These are phyloP conservation scores for Rhizopogon vesiculosus DNA, from an alignment of 768 basidiomycete species.

Conservation along the genomic window DNA sequence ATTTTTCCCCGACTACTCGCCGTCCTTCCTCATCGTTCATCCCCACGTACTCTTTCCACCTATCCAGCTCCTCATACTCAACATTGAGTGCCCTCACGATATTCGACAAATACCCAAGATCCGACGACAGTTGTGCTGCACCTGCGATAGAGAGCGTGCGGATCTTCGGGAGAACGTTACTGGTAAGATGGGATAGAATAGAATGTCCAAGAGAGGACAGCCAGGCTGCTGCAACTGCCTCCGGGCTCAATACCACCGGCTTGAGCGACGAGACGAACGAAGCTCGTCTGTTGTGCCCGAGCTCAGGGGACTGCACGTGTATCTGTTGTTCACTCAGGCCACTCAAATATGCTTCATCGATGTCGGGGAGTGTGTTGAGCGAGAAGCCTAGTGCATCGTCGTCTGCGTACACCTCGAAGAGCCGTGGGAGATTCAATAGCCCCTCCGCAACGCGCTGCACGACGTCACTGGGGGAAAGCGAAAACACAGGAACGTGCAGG, in stretches of 20 bases:
- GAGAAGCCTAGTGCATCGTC: slow-evolving; percentile 91
- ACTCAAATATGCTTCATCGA: slow-evolving; percentile 53
- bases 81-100: slow-evolving; percentile 90
- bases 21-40: slow-evolving; percentile 47
- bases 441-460: slow-evolving; percentile 91
- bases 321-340: slow-evolving; percentile 38
- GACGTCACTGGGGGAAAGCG: slow-evolving; percentile 83
- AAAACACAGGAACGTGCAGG: slow-evolving; percentile 79
- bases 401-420: slow-evolving; percentile 92
- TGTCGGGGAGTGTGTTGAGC: slow-evolving; percentile 72
- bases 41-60: slow-evolving; percentile 71
- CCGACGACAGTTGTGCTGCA: slow-evolving; percentile 78
- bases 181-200: slow-evolving; percentile 70
- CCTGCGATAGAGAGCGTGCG: slow-evolving; percentile 57
- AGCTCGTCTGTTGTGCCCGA: slow-evolving; percentile 35
- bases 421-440: slow-evolving; percentile 85
- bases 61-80: slow-evolving; percentile 72
- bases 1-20: slow-evolving; percentile 12
- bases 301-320: slow-evolving; percentile 21
- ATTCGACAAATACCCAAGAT: slow-evolving; percentile 86
- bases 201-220: slow-evolving; percentile 84
- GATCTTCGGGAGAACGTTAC: slow-evolving; percentile 67
- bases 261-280: slow-evolving; percentile 33
- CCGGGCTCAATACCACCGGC: slow-evolving; percentile 50
- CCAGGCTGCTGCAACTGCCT: slow-evolving; percentile 87